These are phyloP conservation scores for Leccinum angustisporum DNA, from an alignment of 1,284 basidiomycete genomes.

Conservation along the genomic window DNA sequence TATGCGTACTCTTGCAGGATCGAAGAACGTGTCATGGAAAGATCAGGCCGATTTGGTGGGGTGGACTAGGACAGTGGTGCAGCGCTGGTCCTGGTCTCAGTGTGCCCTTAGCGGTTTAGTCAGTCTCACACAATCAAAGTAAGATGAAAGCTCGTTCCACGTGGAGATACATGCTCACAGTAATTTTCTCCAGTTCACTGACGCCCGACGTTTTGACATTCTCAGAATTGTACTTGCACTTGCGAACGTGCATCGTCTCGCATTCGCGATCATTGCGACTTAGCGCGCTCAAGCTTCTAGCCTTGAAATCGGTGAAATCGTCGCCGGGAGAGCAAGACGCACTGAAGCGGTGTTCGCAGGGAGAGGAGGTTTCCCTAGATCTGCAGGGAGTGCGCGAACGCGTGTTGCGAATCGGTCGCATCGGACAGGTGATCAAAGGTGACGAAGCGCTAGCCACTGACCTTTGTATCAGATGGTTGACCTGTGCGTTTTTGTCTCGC, in stretches of 20 bases:
- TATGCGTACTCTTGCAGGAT: slow-evolving; percentile 46
- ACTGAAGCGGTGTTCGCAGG: slow-evolving; percentile 63
- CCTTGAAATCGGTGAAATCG: slow-evolving; percentile 41
- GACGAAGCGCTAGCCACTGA: slow-evolving; percentile 55
- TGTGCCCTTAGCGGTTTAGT: slow-evolving; percentile 55
- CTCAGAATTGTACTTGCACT: slow-evolving; percentile 45
- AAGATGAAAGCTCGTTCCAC: slow-evolving; percentile 10
- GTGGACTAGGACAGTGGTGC: slow-evolving; percentile 48
- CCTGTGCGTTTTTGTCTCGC: slow-evolving; percentile 43
- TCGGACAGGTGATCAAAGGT: slow-evolving; percentile 54
- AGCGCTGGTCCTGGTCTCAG: slow-evolving; percentile 61
- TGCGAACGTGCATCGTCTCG: slow-evolving; percentile 53
- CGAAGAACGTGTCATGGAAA: slow-evolving; percentile 41
- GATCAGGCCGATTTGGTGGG: slow-evolving; percentile 41
- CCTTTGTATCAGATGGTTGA: slow-evolving; percentile 62
- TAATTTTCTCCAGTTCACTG: slow-evolving; percentile 15
- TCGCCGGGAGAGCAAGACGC: slow-evolving; percentile 52
- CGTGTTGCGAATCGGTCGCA: slow-evolving; percentile 66
- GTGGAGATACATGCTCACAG: neutral
- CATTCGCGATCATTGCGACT: slow-evolving; percentile 60
- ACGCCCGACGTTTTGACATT: slow-evolving; percentile 36
- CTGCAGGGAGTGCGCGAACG: slow-evolving; percentile 82
- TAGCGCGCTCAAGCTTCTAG: slow-evolving; percentile 54
- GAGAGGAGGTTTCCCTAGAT: slow-evolving; percentile 74
- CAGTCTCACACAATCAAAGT: slow-evolving; percentile 51